phyloP scores from a whole-genome alignment of 1,284 basidiomycete species.

The Malassezia vespertilionis region DNA sequence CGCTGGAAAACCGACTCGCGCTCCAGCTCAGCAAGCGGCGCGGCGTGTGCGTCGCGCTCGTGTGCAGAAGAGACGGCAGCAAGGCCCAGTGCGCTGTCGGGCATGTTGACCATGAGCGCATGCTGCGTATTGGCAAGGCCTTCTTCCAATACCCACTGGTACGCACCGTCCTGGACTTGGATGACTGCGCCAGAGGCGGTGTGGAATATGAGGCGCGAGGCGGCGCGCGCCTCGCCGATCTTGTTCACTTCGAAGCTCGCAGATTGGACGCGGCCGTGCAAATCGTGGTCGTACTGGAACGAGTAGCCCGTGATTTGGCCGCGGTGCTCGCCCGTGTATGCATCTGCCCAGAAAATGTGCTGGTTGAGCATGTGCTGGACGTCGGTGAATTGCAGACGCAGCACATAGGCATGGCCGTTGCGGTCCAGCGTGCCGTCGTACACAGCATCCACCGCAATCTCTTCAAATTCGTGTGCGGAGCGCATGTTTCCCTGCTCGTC shows the following conservation, averaged over 20 bases:
- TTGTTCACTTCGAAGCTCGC: conserved; percentile 53
- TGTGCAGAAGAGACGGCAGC: conserved; percentile 30
- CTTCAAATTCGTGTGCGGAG: conserved; percentile 38
- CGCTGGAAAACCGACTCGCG: conserved; percentile 50
- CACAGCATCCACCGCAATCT: conserved; percentile 40
- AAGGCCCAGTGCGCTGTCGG: conserved; percentile 54
- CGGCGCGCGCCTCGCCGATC: conserved; percentile 49
- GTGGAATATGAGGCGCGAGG: conserved; percentile 56
- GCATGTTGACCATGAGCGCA: conserved; percentile 62
- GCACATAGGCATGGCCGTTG: conserved; percentile 57
- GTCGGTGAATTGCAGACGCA: conserved; percentile 56
- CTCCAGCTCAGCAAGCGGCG: conserved; percentile 7
- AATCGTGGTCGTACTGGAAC: conserved; percentile 62
- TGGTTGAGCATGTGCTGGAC: conserved; percentile 48
- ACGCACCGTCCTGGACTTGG: conserved; percentile 58
- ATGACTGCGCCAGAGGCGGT: conserved; percentile 71
- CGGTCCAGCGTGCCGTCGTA: conserved; percentile 55
- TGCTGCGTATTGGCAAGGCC: conserved; percentile 58
- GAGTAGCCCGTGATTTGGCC: conserved; percentile 58
- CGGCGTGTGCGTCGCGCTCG: conserved; percentile 49
- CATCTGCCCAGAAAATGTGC: conserved; percentile 57
- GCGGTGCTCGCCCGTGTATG: conserved; percentile 50
- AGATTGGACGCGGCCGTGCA: conserved; percentile 59
- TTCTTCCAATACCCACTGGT: conserved; percentile 74
- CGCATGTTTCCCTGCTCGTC: conserved; percentile 23